These are phyloP conservation scores for Colletotrichum godetiae DNA, from an alignment of 2,329 filamentous ascomycete species.

Conservation along the genomic window DNA sequence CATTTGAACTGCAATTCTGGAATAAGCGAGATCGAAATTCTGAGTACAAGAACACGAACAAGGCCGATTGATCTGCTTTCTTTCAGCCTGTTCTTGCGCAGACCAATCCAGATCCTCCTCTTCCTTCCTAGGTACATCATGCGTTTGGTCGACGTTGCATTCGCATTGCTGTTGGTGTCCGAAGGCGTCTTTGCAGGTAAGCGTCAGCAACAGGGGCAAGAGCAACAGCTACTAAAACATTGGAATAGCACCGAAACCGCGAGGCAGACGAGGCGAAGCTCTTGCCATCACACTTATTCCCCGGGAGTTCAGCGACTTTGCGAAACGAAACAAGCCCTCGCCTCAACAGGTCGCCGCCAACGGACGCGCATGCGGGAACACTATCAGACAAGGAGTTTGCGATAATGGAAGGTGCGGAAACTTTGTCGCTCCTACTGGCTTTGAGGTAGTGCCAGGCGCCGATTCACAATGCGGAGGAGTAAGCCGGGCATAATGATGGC, in stretches of 20 bases:
- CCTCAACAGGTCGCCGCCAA: slow-evolving; percentile 1
- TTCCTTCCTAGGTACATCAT: neutral
- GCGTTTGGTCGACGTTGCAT: neutral
- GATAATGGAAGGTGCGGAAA: slow-evolving; percentile 27
- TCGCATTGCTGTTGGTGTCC: neutral
- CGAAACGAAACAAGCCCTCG: neutral
- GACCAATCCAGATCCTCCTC: too few species aligned
- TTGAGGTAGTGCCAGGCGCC: slow-evolving; percentile 1
- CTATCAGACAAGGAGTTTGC: slow-evolving; percentile 7
- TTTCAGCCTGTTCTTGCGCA: too few species aligned
- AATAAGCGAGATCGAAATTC: fast-evolving
- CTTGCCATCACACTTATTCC: slow-evolving; percentile 7
- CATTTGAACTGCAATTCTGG: neutral
- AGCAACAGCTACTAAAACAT: neutral
- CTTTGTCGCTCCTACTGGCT: slow-evolving; percentile 24
- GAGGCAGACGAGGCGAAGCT: slow-evolving; percentile 12
- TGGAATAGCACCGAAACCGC: neutral
- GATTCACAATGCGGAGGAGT: slow-evolving; percentile 10
- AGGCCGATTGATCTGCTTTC: neutral
- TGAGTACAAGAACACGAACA: neutral
- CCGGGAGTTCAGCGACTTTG: neutral
- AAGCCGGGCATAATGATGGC: neutral
- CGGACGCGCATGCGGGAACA: neutral
- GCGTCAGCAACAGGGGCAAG: neutral
- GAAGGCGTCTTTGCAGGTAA: neutral